Base-by-base conservation (phyloP, 208 protist genomes). In the Crithidia brevicula region DNA sequence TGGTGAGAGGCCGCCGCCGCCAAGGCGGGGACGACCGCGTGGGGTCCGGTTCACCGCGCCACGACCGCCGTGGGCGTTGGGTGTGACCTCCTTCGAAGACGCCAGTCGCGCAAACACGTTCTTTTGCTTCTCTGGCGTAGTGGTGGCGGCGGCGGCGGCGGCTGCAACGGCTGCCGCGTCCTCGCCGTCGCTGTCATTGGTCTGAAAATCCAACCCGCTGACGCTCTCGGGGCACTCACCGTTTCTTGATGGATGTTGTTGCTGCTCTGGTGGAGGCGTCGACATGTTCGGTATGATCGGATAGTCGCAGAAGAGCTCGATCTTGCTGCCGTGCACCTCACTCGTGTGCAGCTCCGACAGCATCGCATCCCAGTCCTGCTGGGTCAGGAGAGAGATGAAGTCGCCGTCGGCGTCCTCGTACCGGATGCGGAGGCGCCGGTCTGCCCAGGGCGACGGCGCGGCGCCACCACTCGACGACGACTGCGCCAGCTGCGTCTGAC, bases 331-430 rank as follows among this genome's bases (percentile, higher is more conserved):
- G n/a, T 4, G 13, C 47, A 51, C 57, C 13, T 72, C 74, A 46
- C 40, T 25, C 3, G 77, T 60, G 11, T 72, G 65, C 38, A 83
- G 25, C 70, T 95, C 89, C 2, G 51, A 56, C 25, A 92, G 42
- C 77, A 92, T 83, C 36, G 81, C 72, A 23, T 77, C 60, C 89
- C 86, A 95, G 64, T 95, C 89, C 38, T 89, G 78, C 46, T 91
- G 76, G 23, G 82, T 83, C 23, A 93, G 16, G 30, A 95, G 53
- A 22, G 83, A 87, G 43, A 95, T 92, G 67, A 79, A 91, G 72
- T 95, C 89, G 49, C 89, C 86, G n/a, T 95, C 89, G 3, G 23
- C 20, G 66, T 95, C 89, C 61, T 89, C 80, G 65, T 95, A 95
- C 33, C 86, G 86, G 36, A 95, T 77, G 34, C 89, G 83, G 64